A percentile compares a stretch with the other conserved stretches of the same genome.
Conservation (phyloP, 441 rosid species). For the Syzygium syzygioides region DNA sequence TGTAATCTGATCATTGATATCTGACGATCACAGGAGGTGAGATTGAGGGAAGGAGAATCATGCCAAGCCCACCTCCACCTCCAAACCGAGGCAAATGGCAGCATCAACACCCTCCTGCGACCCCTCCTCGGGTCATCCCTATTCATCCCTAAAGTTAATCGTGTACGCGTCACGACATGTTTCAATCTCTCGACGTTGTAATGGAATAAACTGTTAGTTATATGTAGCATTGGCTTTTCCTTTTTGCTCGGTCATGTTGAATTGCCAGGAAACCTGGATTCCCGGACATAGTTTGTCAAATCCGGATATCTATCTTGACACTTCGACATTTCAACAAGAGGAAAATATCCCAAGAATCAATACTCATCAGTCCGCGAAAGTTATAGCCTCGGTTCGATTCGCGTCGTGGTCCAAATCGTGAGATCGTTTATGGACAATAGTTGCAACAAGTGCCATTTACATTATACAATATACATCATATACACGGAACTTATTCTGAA, state of each 20-base stretch:
- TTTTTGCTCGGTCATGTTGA: not conserved
- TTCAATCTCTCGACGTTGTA: not conserved
- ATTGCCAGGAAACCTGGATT: not conserved
- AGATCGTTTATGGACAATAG: not conserved
- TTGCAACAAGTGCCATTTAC: not conserved
- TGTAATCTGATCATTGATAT: not conserved
- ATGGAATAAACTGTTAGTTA: not conserved
- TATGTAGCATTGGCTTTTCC: not conserved
- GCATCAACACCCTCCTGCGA: not conserved
- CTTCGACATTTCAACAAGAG: not conserved
- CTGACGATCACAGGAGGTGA: not conserved
- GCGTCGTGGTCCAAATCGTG: not conserved
- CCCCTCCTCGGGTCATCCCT: not conserved
- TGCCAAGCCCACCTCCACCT: not conserved
- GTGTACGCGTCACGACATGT: not conserved
- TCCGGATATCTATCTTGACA: not conserved
- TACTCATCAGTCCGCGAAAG: not conserved
- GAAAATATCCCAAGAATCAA: not conserved
- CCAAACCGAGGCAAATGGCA: not conserved
- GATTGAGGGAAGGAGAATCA: not conserved
- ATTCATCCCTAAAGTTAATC: not conserved
- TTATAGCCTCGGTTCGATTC: not conserved
- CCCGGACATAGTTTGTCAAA: not conserved
- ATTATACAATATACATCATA: accelerated
- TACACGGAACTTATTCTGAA: not conserved